These are phyloP conservation scores for Sporothrix pseudoabietina DNA, from an alignment of 2,329 filamentous ascomycete genomes.

Conservation along the genomic window DNA sequence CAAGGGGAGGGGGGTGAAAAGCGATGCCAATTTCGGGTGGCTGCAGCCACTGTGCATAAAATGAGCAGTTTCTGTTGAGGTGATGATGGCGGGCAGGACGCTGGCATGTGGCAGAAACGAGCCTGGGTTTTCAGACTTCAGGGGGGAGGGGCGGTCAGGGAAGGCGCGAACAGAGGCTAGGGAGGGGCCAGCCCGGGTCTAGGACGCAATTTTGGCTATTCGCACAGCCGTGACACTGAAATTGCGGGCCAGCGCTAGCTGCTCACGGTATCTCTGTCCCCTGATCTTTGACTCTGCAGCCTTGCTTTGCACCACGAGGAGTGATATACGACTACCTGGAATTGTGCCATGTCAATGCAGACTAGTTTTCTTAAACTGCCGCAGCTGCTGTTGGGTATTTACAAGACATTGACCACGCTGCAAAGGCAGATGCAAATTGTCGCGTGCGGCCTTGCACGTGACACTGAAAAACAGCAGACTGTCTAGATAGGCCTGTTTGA, in stretches of 20 bases:
- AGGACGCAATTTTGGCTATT: background rate
- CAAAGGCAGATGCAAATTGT: background rate
- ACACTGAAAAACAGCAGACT: background rate
- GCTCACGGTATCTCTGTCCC: background rate
- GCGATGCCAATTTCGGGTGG: slow-evolving; percentile 30
- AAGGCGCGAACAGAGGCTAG: slow-evolving; percentile 14
- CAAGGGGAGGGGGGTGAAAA: slow-evolving; percentile 10
- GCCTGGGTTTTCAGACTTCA: slow-evolving; percentile 21
- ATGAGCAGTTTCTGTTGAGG: slow-evolving; percentile 30
- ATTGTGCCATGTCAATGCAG: background rate
- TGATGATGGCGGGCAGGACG: slow-evolving; percentile 26
- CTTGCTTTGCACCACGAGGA: background rate
- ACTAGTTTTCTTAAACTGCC: background rate
- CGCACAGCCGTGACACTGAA: background rate
- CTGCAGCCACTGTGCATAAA: slow-evolving; percentile 27
- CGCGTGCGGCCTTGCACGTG: slow-evolving; percentile 1
- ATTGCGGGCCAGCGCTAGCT: slow-evolving; percentile 13
- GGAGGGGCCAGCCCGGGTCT: background rate
- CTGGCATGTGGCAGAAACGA: slow-evolving; percentile 29
- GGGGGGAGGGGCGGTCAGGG: slow-evolving; percentile 17
- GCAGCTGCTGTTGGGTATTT: background rate
- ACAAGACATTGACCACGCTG: background rate
- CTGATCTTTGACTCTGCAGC: background rate
- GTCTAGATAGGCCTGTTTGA: background rate
- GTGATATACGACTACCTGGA: background rate